Evolutionary conservation across 345 rosid genomes (phyloP).

Genomic region (Lepidium didymum): DNA sequence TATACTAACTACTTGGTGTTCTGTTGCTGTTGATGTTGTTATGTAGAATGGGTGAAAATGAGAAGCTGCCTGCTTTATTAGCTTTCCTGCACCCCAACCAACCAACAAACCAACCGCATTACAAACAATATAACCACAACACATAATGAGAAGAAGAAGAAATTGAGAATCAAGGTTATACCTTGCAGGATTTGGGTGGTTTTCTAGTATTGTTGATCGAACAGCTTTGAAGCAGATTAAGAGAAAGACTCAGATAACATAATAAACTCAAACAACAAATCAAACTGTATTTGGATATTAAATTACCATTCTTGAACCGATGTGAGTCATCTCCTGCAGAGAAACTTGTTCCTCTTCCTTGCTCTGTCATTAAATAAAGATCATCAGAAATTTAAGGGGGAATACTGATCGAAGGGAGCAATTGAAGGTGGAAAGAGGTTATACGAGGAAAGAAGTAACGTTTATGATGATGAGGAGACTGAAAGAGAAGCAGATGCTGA

Average conservation of each 20-base stretch:
- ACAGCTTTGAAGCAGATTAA: constrained; percentile 24
- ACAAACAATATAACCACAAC: not conserved
- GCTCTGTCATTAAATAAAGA: constrained; percentile 22
- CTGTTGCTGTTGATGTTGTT: constrained; percentile 25
- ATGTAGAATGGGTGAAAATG: constrained; percentile 29
- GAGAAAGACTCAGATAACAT: constrained; percentile 11
- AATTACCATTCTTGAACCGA: constrained; percentile 39
- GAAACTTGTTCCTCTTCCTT: constrained; percentile 20
- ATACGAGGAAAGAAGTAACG: constrained; percentile 71
- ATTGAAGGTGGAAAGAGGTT: not conserved
- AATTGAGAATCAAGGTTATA: constrained; percentile 13
- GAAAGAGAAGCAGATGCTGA: constrained; percentile 41
- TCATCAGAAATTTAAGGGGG: not conserved
- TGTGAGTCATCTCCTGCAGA: constrained; percentile 29
- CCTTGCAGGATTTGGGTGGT: constrained; percentile 34
- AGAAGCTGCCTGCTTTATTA: constrained; percentile 29
- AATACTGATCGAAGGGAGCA: not conserved
- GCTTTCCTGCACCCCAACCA: constrained; percentile 40
- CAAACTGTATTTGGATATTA: not conserved
- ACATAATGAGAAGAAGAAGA: not conserved
- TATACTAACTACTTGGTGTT: constrained; percentile 28
- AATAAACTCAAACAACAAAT: not conserved
- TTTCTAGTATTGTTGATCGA: constrained; percentile 35
- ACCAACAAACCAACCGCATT: not conserved
- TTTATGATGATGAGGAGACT: constrained; percentile 46